Percentiles rank a stretch among this genome's conserved stretches.
Conservation (phyloP, 768 basidiomycete species). For the Tricholomella constricta region DNA sequence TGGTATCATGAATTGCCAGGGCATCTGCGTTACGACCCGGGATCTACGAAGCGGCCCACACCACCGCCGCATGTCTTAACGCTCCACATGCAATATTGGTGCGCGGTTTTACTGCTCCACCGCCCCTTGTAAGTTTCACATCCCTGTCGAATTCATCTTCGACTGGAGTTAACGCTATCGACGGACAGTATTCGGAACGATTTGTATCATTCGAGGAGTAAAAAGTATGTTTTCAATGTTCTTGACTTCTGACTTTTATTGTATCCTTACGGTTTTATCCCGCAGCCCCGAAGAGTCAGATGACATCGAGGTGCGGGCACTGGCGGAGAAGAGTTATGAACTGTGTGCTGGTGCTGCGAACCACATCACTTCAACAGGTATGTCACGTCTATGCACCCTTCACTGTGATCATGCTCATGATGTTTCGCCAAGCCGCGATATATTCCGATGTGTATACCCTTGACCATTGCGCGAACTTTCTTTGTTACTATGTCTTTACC, state of each 20-base stretch:
- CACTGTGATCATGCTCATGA: neutral
- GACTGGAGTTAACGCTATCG: slow-evolving; percentile 12
- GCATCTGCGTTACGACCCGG: slow-evolving; percentile 65
- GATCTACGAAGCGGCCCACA: slow-evolving; percentile 39
- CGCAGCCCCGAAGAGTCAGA: slow-evolving; percentile 43
- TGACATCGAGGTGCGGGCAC: slow-evolving; percentile 54
- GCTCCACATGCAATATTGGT: slow-evolving; percentile 88
- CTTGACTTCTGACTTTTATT: neutral
- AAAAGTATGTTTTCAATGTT: slow-evolving; percentile 28
- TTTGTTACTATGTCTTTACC: slow-evolving; percentile 80
- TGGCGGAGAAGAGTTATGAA: slow-evolving; percentile 67
- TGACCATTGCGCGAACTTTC: slow-evolving; percentile 63
- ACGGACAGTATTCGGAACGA: slow-evolving; percentile 41
- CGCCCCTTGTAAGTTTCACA: slow-evolving; percentile 68
- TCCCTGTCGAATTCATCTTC: slow-evolving; percentile 1
- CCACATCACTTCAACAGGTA: slow-evolving; percentile 72
- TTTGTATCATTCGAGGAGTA: slow-evolving; percentile 35
- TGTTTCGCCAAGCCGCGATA: slow-evolving; percentile 41
- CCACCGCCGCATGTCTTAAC: slow-evolving; percentile 69
- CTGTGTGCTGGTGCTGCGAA: slow-evolving; percentile 78
- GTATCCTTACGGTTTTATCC: neutral
- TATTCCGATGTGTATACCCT: slow-evolving; percentile 68
- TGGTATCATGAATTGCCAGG: slow-evolving; percentile 76
- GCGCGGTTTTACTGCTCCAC: slow-evolving; percentile 71
- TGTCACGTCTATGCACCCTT: slow-evolving; percentile 13